Evolutionary conservation across 2,329 filamentous ascomycete species (phyloP), one percentile per base, ranked within the genome.

Genomic region (Fonsecaea monophora): DNA sequence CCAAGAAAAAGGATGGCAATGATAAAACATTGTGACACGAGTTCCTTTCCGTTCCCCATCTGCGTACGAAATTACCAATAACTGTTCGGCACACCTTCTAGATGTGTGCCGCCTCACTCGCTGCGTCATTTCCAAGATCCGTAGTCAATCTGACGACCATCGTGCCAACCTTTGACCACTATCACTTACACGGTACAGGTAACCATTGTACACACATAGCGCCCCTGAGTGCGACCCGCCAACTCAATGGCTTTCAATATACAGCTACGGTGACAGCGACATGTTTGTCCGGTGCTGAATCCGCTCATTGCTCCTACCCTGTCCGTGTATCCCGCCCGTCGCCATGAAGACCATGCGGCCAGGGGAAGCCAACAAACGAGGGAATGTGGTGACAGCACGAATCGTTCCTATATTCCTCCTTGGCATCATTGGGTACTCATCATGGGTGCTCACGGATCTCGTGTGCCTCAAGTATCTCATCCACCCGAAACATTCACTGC

Each of bases 381-480:
- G 67, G 58, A 88, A 87, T 77, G 79, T 85, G 73, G 87, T 84
- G 78, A 83, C 85, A 56, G 86, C 88, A 60, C 84, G 89, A 66
- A 78, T 90, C 64, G 87, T 96, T 64, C 93, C 93, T 3, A 72
- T 89, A 45, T 76, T 94, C 59, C 85, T 96, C 48, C 78, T 88
- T 38, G 89, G 84, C 35, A 82, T 86, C 42, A 84, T 92, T 68
- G 88, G 83, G 42, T 92, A 92, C 77, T 86, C 86, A 21, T 90
- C 87, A 38, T 97, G 90, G 79, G 88, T 88, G 13, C 77, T 93
- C 57, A 86, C 91, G 57, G 88, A 85, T 69, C 84, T 84, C 54
- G 78, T 93, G 68, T 91, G 89, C 76, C 82, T 94, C 71, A 81
- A 90, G 72, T 94, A 92, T 75, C 85, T 96, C 54, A 82, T 93